These are phyloP conservation scores for Vanrija sp. DNA, from an alignment of 1,284 basidiomycete species.

Conservation along the genomic window DNA sequence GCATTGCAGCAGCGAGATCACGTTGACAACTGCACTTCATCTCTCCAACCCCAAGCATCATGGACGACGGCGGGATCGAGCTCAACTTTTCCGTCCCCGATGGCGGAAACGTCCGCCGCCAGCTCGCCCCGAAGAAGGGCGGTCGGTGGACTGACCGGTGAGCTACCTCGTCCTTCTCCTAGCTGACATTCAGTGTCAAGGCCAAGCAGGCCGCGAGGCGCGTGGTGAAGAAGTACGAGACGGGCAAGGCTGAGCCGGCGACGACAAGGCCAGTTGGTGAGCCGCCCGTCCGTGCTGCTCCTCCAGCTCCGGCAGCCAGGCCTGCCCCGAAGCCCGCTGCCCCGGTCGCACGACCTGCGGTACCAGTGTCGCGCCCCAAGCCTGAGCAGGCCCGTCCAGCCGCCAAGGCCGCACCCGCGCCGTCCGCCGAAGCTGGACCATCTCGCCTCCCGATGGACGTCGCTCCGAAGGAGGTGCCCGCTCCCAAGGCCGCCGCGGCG, in stretches of 20 bases:
- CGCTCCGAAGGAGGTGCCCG: neutral
- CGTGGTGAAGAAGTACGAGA: slow-evolving; percentile 15
- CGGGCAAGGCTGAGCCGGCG: neutral
- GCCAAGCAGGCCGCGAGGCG: slow-evolving; percentile 38
- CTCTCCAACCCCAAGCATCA: slow-evolving; percentile 9
- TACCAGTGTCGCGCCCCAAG: neutral
- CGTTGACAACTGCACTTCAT: neutral
- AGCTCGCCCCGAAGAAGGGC: slow-evolving; percentile 55
- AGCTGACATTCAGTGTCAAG: slow-evolving; percentile 32
- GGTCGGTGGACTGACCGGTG: slow-evolving; percentile 83
- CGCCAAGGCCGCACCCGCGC: slow-evolving; percentile 1
- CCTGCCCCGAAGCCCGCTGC: slow-evolving; percentile 5
- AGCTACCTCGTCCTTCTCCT: slow-evolving; percentile 15
- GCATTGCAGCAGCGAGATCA: neutral
- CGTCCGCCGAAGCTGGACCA: slow-evolving; percentile 18
- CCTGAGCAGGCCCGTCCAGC: slow-evolving; percentile 1
- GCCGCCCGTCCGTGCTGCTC: neutral
- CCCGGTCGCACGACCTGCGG: neutral
- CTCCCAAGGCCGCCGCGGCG: slow-evolving; percentile 3
- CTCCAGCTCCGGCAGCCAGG: slow-evolving; percentile 1
- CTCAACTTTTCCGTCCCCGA: slow-evolving; percentile 44
- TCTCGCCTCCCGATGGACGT: slow-evolving; percentile 10
- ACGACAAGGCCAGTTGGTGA: neutral
- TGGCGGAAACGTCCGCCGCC: slow-evolving; percentile 12
- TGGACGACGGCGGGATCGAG: slow-evolving; percentile 47